Percentiles rank a stretch among this genome's conserved stretches.
phyloP scores from a whole-genome alignment of 495 filamentous ascomycete genomes.

The Annulohypoxylon nitens region DNA sequence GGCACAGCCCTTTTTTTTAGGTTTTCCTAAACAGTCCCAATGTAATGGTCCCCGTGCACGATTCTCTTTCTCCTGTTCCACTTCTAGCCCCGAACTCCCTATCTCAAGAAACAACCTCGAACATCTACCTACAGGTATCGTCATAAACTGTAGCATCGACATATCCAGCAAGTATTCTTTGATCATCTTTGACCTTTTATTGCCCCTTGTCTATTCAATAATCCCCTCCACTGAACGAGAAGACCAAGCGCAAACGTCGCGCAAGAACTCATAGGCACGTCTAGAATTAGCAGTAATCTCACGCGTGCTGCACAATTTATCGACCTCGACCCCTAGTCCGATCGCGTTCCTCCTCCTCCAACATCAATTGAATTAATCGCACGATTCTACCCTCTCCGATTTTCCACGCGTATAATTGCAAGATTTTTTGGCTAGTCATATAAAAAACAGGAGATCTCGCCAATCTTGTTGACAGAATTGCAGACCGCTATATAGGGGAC shows the following conservation, averaged over 20 bases:
- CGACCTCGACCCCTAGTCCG: slow-evolving; percentile 15
- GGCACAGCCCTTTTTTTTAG: slow-evolving; percentile 28
- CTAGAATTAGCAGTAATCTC: slow-evolving; percentile 6
- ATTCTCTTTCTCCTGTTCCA: slow-evolving; percentile 27
- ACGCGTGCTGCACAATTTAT: slow-evolving; percentile 28
- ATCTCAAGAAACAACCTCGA: slow-evolving; percentile 3
- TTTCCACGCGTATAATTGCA: background rate
- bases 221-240: background rate
- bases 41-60: slow-evolving; percentile 14
- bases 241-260: background rate
- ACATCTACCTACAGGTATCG: slow-evolving; percentile 1
- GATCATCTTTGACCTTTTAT: background rate
- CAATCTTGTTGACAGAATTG: slow-evolving; percentile 1
- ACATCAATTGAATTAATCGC: slow-evolving; percentile 1
- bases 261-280: slow-evolving; percentile 5
- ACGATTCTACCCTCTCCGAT: background rate
- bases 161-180: background rate
- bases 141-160: background rate
- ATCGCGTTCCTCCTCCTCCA: slow-evolving; percentile 19
- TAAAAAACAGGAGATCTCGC: background rate
- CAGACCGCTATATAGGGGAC: slow-evolving; percentile 10
- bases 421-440: background rate
- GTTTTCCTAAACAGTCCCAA: slow-evolving; percentile 21
- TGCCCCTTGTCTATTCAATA: background rate
- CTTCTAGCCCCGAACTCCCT: slow-evolving; percentile 15